Base-by-base conservation (phyloP, 2,329 filamentous ascomycete species). In the Rutstroemia sp. region DNA sequence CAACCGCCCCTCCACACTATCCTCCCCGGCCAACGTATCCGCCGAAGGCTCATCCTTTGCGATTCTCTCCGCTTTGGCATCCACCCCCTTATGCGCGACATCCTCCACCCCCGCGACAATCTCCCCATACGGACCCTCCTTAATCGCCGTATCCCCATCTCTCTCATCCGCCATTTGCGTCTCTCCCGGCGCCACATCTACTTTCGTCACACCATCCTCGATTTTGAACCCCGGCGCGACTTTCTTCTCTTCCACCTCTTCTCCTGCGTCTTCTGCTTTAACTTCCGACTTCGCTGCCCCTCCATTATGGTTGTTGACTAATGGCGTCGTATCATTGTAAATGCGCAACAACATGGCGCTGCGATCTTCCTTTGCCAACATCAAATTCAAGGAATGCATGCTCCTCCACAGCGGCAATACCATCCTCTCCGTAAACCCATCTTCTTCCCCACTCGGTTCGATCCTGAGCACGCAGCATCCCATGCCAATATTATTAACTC, bases 311-410 rank as follows among this genome's bases (percentile, higher is more conserved):
- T 77, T 79, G 70, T 68, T 95, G 61, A 95, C 80, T 49, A 96
- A 78, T 4, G 90, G 90, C 0, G 88, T 87, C 27, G 87, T 87
- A 65, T 97, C 92, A 69, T 96, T 95, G 75, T 87, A 99, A 59
- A 99, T 78, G 21, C 94, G 81, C 61, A 97, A 77, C 64, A 97
- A 75, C 90, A 97, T 95, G 1, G 94, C 94, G 23, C 85, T 86
- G 16, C 94, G 83, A 63, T 99, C 94, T 71, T 99, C 94, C 76
- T 99, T 99, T 50, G 94, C 92, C 68, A 99, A 78, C 94, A 99
- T 99, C 54, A 99, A 81, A 71, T 99, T 99, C 58, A 97, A 79
- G 19, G 88, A 92, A 65, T 92, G 86, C 59, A 95, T 81, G 70
- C 91, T 95, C 73, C 95, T 87, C 94, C 94, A 99, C 27, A 99